Evolutionary conservation across 2,329 filamentous ascomycete genomes (phyloP).

Genomic region (Aspergillus tanneri): DNA sequence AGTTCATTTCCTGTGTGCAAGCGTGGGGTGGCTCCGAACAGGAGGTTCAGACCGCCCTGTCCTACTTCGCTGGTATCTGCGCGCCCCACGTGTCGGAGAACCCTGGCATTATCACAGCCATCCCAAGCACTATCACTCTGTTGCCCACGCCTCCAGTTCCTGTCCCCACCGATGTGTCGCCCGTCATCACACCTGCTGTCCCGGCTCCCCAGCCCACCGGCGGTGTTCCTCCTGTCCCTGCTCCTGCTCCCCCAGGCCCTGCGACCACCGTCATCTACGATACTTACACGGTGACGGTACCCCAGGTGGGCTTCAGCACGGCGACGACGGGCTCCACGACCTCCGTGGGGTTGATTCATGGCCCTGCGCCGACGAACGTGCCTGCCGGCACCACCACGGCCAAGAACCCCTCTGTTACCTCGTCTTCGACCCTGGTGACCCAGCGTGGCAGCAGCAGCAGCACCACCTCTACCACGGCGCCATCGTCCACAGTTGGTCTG

Average conservation of each 20-base stretch:
- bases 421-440: constrained; percentile 18
- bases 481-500: constrained; percentile 6
- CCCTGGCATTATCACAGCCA: constrained; percentile 78
- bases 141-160: constrained; percentile 39
- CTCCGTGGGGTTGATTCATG: constrained; percentile 36
- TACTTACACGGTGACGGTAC: constrained; percentile 45
- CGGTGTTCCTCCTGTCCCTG: constrained; percentile 19
- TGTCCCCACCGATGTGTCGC: constrained; percentile 46
- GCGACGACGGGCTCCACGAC: constrained; percentile 26
- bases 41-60: constrained; percentile 68
- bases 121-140: constrained; percentile 61
- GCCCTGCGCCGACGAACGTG: constrained; percentile 13
- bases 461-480: constrained; percentile 7
- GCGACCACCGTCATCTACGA: constrained; percentile 45
- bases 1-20: constrained; percentile 77
- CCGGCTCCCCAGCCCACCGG: constrained; percentile 16
- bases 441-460: constrained; percentile 29
- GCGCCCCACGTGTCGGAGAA: constrained; percentile 70
- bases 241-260: constrained; percentile 28
- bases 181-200: no score
- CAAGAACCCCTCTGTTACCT: constrained; percentile 19
- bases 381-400: constrained; percentile 22
- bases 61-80: constrained; percentile 91
- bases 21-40: constrained; percentile 68
- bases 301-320: constrained; percentile 45